Base-by-base conservation (phyloP, 805 yeast genomes). In the Dipodascus geniculatus region DNA sequence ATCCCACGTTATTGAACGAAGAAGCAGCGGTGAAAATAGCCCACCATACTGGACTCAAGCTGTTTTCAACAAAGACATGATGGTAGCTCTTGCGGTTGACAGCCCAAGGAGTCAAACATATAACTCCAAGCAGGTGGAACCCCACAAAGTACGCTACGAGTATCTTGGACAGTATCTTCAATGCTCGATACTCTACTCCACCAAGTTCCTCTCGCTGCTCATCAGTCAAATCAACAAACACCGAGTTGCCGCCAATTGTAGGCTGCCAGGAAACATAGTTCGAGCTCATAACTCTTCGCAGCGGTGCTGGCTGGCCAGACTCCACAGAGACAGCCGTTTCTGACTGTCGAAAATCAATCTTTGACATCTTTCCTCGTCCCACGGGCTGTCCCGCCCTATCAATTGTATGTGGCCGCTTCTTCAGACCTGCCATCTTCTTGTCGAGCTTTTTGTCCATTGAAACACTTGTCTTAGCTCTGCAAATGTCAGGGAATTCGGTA, bases 101-200 rank as follows among this genome's bases (percentile, higher is more conserved):
- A 0, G 63, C 61, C 83, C 87, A 93, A 1, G 74, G 73, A n/a
- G 68, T 56, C 11, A 69, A 42, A 24, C 63, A 53, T n/a, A 72
- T 53, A 1, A 87, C 82, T 0, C 83, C 73, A 19, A 84, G 67
- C 2, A 85, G 56, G 62, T 86, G 88, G 63, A 87, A 81, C 0
- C 96, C 96, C 54, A 89, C 58, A 61, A 87, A 89, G 63, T 87
- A 93, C 3, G 67, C 55, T 0, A 80, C 64, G 11, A 91, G 68
- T 48, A 91, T 78, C 57, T 78, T 77, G 55, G 85, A 80, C 54
- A 93, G 70, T 6, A 89, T 70, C 63, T 88, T 88, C 55, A 87
- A 76, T 0, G 99, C 88, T 48, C 97, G 77, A 65, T 93, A 93
- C 64, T 93, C 99, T 16, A 93, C 96, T 51, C 99, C 99, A 42